These are phyloP conservation scores for Exophiala viscosa DNA, from an alignment of 2,329 filamentous ascomycete genomes.

Conservation along the genomic window DNA sequence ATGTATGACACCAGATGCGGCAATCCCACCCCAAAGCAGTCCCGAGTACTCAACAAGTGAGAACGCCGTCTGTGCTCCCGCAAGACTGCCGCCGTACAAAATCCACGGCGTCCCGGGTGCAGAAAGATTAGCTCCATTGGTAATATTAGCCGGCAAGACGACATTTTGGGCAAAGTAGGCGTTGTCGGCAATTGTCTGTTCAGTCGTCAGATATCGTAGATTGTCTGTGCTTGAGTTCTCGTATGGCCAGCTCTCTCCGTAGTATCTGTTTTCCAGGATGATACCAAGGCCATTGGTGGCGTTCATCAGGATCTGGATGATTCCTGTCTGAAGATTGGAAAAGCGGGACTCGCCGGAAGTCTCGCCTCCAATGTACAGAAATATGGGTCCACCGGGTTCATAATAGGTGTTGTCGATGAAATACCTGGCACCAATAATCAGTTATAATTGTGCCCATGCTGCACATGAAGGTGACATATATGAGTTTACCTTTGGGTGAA, in stretches of 20 bases:
- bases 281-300: slow-evolving; percentile 53
- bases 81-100: slow-evolving; percentile 46
- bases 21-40: slow-evolving; percentile 47
- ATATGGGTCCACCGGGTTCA: slow-evolving; percentile 51
- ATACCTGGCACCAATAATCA: slow-evolving; percentile 32
- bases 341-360: slow-evolving; percentile 39
- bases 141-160: slow-evolving; percentile 28
- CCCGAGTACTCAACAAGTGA: slow-evolving; percentile 38
- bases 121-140: slow-evolving; percentile 34
- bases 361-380: slow-evolving; percentile 37
- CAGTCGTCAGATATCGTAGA: slow-evolving; percentile 41
- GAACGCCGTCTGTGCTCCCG: slow-evolving; percentile 44
- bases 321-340: slow-evolving; percentile 43
- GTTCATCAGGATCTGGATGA: slow-evolving; percentile 54
- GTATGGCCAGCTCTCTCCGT: slow-evolving; percentile 41
- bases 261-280: slow-evolving; percentile 40
- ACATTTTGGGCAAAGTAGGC: slow-evolving; percentile 41
- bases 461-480: too few relatives aligned
- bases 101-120: slow-evolving; percentile 44
- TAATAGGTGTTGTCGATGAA: slow-evolving; percentile 55
- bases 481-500: slow-evolving; percentile 51
- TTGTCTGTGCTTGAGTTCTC: slow-evolving; percentile 38
- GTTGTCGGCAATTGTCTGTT: slow-evolving; percentile 45
- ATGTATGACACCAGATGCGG: slow-evolving; percentile 44
- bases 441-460: too few relatives aligned